Evolutionary conservation across 257 asterid genomes (phyloP), one percentile per base, ranked within the genome.

Genomic region (Nicotiana benthamiana): DNA sequence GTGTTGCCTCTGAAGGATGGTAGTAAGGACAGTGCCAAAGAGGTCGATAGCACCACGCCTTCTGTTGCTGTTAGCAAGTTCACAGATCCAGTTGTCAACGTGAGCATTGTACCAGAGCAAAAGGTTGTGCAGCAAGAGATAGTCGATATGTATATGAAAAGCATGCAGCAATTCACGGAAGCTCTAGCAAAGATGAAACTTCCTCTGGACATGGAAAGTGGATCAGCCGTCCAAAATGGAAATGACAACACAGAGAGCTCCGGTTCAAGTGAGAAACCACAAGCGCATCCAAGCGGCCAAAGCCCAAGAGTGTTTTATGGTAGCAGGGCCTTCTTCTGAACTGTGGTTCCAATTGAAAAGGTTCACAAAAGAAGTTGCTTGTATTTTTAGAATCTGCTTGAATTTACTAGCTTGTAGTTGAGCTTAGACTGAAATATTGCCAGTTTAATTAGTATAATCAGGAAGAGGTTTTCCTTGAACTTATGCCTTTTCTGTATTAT

Each of bases 81-180:
- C 53, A 80, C 24, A 17, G 86, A 85, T 86, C 97, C 98, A 11
- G 80, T 83, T 30, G 91, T 91, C 13, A 32, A 84, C 22, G 88
- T 93, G 40, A 90, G 84, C 75, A 82, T 85, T 13, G 97, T 87
- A 83, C 88, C 90, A 0, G 99, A 92, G 90, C 80, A 86, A 0
- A 83, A 90, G 92, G 88, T 96, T 89, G 97, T 91, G 80, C 99
- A 96, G 87, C 97, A 96, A 86, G 98, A 94, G 40, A 90, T 93
- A 36, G 99, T 94, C 85, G 98, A 96, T 43, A 90, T 96, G 92
- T 96, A 94, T 90, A 91, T 91, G 97, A 96, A 92, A 84, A 94
- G 97, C 88, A 96, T 96, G 99, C 99, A 95, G 91, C 98, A 93
- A 16, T 93, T 95, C 51, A 92, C 98, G 0, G 98, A 93, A 78